Evolutionary conservation across 2,329 filamentous ascomycete genomes (phyloP).

Genomic region (Venturia pyrina): DNA sequence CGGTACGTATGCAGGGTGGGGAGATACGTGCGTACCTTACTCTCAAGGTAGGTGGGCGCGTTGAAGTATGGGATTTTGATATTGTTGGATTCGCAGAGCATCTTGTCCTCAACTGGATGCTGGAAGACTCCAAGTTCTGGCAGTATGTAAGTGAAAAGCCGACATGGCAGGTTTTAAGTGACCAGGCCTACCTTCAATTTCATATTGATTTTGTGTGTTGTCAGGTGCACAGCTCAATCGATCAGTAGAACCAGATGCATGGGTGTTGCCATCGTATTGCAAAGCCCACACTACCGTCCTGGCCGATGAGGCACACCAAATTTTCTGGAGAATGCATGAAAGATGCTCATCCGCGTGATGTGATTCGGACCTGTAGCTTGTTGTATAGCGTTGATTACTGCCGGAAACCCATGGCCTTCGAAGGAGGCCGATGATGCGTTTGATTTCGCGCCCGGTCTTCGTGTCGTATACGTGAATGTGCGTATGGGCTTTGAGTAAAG

Average conservation of each 20-base stretch:
- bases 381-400: too few relatives aligned
- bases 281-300: constrained; percentile 94
- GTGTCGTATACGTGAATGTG: constrained; percentile 98
- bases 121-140: too few relatives aligned
- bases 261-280: constrained; percentile 87
- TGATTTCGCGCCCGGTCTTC: constrained; percentile 76
- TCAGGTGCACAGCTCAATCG: constrained; percentile 57
- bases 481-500: constrained; percentile 42
- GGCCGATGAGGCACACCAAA: constrained; percentile 85
- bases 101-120: constrained; percentile 79
- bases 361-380: too few relatives aligned
- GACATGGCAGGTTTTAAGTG: too few relatives aligned
- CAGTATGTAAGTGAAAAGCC: too few relatives aligned
- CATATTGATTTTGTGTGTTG: too few relatives aligned
- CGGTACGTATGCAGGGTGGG: constrained; percentile 7
- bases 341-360: too few relatives aligned
- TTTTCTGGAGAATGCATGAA: too few relatives aligned
- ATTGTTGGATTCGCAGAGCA: constrained; percentile 94
- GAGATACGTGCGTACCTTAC: constrained; percentile 65
- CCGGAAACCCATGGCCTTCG: too few relatives aligned
- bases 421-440: too few relatives aligned
- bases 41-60: constrained; percentile 96
- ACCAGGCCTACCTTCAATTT: too few relatives aligned
- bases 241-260: constrained; percentile 94
- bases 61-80: constrained; percentile 98